phyloP scores from a whole-genome alignment of 768 basidiomycete genomes.

The Tylopilus sp. region DNA sequence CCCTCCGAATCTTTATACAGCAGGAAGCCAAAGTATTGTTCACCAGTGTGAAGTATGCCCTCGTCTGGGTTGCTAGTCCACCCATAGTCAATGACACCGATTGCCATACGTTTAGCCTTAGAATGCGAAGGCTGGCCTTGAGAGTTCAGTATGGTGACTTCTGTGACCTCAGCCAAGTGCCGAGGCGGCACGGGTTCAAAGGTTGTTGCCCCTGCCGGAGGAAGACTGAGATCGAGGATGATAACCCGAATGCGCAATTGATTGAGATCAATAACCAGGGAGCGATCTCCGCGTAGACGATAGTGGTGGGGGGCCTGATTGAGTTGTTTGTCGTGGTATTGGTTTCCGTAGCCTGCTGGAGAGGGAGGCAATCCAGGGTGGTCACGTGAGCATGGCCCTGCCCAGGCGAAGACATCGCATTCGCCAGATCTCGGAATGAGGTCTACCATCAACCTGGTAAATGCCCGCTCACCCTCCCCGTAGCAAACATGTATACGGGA shows the following conservation, averaged over 20 bases:
- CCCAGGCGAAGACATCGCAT: constrained; percentile 23
- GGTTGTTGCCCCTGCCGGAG: neutral
- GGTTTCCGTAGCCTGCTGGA: constrained; percentile 7
- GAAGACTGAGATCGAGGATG: constrained; percentile 8
- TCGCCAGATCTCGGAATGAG: constrained; percentile 14
- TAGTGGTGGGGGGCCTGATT: constrained; percentile 11
- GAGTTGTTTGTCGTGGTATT: constrained; percentile 2
- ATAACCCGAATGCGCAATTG: constrained; percentile 9
- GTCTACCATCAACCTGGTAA: constrained; percentile 17
- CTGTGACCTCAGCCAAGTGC: constrained; percentile 1
- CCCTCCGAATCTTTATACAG: constrained; percentile 3
- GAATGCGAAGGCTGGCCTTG: neutral
- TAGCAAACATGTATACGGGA: constrained; percentile 10
- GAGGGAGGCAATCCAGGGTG: constrained; percentile 15
- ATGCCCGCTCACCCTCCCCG: constrained; percentile 14
- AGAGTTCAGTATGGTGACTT: constrained; percentile 3
- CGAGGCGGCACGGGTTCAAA: neutral
- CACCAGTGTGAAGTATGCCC: constrained; percentile 4
- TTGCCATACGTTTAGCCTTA: constrained; percentile 4
- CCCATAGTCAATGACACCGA: constrained; percentile 20
- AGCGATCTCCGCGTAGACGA: constrained; percentile 20
- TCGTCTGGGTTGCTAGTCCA: constrained; percentile 14
- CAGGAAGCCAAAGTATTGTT: constrained; percentile 19
- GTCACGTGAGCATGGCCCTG: constrained; percentile 9
- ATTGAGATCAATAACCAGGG: constrained; percentile 6